A percentile compares a stretch with the other conserved stretches of the same genome.
Evolutionary conservation across 2,329 filamentous ascomycete genomes (phyloP).

Genomic region (Phialocephala sp.): DNA sequence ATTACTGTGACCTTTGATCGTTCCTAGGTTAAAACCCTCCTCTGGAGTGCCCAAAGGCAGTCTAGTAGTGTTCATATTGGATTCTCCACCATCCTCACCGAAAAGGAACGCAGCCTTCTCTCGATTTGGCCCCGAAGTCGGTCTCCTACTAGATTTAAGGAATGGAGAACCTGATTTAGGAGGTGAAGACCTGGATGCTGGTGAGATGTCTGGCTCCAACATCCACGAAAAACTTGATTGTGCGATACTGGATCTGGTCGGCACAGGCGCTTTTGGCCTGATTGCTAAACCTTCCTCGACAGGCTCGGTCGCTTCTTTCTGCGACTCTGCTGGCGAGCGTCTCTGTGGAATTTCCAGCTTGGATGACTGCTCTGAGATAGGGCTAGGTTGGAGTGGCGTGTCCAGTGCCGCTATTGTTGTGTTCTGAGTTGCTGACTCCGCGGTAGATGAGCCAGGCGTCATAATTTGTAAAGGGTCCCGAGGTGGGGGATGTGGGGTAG

Average conservation of each 20-base stretch:
- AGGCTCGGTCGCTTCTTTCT: background rate
- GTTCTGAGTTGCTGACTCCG: slow-evolving; percentile 13
- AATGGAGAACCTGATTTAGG: slow-evolving; percentile 41
- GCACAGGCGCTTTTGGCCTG: slow-evolving; percentile 51
- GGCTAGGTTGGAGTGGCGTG: slow-evolving; percentile 14
- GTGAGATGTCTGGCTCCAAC: slow-evolving; percentile 57
- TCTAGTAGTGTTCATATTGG: slow-evolving; percentile 23
- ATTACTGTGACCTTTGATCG: slow-evolving; percentile 35
- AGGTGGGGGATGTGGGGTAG: slow-evolving; percentile 16
- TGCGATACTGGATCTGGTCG: slow-evolving; percentile 69
- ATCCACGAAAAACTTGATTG: slow-evolving; percentile 83
- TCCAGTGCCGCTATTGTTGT: slow-evolving; percentile 2
- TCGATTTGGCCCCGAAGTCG: slow-evolving; percentile 35
- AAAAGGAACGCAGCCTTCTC: slow-evolving; percentile 45
- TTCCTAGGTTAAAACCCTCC: slow-evolving; percentile 40
- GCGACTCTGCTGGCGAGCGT: background rate
- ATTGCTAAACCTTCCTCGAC: slow-evolving; percentile 18
- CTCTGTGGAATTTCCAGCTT: slow-evolving; percentile 15
- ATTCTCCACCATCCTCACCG: slow-evolving; percentile 40
- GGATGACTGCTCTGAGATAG: background rate
- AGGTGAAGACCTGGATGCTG: slow-evolving; percentile 32
- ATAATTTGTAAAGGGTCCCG: slow-evolving; percentile 13
- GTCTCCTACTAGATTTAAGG: slow-evolving; percentile 36
- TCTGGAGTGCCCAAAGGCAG: slow-evolving; percentile 33
- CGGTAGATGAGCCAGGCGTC: slow-evolving; percentile 10